phyloP scores from a whole-genome alignment of 352 stramenopile genomes.

The Phytophthora brassicae region DNA sequence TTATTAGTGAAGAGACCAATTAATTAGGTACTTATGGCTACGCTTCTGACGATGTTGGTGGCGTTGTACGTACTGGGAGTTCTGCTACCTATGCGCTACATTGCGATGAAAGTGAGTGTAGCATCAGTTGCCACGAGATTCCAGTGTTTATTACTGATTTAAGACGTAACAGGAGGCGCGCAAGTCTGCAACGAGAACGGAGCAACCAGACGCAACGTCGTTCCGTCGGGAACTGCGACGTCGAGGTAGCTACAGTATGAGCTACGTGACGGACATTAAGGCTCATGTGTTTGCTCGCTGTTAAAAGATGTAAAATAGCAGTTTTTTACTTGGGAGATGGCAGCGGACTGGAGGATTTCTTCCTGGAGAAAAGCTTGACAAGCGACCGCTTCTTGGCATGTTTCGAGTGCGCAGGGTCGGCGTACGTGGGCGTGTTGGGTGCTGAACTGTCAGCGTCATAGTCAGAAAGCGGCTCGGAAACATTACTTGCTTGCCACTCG shows the following conservation, averaged over 20 bases:
- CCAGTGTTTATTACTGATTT: not conserved
- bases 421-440: slow-evolving; percentile 17
- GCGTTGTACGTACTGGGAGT: slow-evolving; percentile 62
- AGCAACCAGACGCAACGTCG: slow-evolving; percentile 46
- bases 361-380: slow-evolving; percentile 38
- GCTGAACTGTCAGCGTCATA: slow-evolving; percentile 22
- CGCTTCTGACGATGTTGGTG: slow-evolving; percentile 47
- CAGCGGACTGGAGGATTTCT: slow-evolving; percentile 24
- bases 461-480: not conserved
- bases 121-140: not conserved
- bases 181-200: slow-evolving; percentile 28
- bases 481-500: slow-evolving; percentile 16
- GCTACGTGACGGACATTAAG: slow-evolving; percentile 88
- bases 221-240: slow-evolving; percentile 83
- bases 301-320: slow-evolving; percentile 14
- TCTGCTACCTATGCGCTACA: slow-evolving; percentile 55
- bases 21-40: slow-evolving; percentile 43
- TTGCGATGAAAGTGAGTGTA: slow-evolving; percentile 40
- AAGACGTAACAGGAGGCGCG: slow-evolving; percentile 14
- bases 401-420: slow-evolving; percentile 2
- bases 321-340: slow-evolving; percentile 3
- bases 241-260: slow-evolving; percentile 86
- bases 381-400: slow-evolving; percentile 33
- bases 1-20: not conserved
- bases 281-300: slow-evolving; percentile 77